A percentile compares a stretch with the other conserved stretches of the same genome.
These are phyloP conservation scores for Cordyceps fumosorosea DNA, from an alignment of 2,329 filamentous ascomycete species.

Conservation along the genomic window DNA sequence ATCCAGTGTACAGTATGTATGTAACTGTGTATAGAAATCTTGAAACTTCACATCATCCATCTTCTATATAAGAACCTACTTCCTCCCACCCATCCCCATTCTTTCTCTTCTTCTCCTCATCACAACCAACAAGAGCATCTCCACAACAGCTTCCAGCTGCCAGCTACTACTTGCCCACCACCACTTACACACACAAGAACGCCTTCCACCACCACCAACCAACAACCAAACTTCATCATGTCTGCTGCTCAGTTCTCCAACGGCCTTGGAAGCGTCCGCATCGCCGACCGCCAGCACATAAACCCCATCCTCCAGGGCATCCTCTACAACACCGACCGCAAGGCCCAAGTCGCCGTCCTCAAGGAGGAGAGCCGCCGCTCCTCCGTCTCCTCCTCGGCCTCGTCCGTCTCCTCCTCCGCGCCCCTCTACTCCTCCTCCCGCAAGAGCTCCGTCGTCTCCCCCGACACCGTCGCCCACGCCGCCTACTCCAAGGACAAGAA, in stretches of 20 bases:
- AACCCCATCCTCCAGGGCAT: conserved; percentile 17
- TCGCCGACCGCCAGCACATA: conserved; percentile 17
- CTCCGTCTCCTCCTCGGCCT: background rate
- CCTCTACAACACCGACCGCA: conserved; percentile 14
- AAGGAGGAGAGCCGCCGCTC: conserved; percentile 9
- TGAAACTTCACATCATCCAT: background rate
- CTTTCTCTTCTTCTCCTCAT: background rate
- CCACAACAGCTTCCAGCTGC: background rate
- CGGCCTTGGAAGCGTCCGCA: conserved; percentile 5
- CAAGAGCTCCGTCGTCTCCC: background rate
- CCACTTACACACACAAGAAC: background rate
- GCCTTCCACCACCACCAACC: background rate
- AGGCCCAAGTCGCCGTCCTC: conserved; percentile 12
- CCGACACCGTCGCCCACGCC: background rate
- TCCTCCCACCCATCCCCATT: background rate
- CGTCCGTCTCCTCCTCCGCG: background rate
- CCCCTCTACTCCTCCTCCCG: background rate
- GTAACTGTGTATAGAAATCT: background rate
- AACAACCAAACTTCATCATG: background rate
- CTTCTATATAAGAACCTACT: conserved; percentile 2
- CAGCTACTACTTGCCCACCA: background rate
- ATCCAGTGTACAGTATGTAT: background rate
- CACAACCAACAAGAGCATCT: conserved; percentile 1
- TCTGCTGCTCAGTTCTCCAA: conserved; percentile 8
- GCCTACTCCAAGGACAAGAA: background rate